phyloP scores from a whole-genome alignment of 345 rosid genomes.

The Chamaenerion angustifolium region DNA sequence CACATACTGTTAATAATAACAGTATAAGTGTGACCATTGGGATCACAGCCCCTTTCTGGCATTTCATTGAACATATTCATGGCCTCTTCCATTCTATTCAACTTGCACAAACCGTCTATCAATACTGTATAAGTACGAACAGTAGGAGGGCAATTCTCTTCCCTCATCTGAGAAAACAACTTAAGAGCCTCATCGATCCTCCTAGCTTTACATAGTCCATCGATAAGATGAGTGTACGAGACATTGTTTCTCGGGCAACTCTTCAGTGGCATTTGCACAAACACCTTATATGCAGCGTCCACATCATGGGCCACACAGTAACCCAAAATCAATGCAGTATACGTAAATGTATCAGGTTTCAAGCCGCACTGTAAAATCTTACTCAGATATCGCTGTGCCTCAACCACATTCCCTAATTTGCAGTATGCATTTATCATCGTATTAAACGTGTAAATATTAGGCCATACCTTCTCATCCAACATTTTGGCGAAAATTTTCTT shows the following conservation, averaged over 20 bases:
- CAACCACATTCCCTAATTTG: constrained; percentile 45
- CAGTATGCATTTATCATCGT: constrained; percentile 67
- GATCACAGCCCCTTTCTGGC: constrained; percentile 50
- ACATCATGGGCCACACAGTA: constrained; percentile 64
- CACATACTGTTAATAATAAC: constrained; percentile 55
- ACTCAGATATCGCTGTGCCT: constrained; percentile 39
- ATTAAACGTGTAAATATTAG: constrained; percentile 46
- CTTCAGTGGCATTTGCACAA: constrained; percentile 40
- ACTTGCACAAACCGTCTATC: constrained; percentile 41
- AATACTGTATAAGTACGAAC: constrained; percentile 74
- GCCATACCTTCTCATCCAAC: constrained; percentile 33
- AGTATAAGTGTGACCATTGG: constrained; percentile 64
- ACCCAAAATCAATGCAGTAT: constrained; percentile 68
- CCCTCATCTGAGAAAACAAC: constrained; percentile 48
- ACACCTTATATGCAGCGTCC: constrained; percentile 42
- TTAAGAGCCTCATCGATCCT: constrained; percentile 55
- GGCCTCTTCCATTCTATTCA: constrained; percentile 44
- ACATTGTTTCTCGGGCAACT: constrained; percentile 66
- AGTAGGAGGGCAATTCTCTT: constrained; percentile 48
- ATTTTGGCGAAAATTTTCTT: constrained; percentile 34
- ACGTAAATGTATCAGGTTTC: constrained; percentile 54
- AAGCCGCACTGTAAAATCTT: constrained; percentile 50
- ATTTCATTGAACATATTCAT: constrained; percentile 42
- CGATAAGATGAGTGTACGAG: constrained; percentile 59
- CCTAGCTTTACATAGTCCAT: constrained; percentile 61